phyloP scores from a whole-genome alignment of 768 basidiomycete species.

The Suillus brevipes region DNA sequence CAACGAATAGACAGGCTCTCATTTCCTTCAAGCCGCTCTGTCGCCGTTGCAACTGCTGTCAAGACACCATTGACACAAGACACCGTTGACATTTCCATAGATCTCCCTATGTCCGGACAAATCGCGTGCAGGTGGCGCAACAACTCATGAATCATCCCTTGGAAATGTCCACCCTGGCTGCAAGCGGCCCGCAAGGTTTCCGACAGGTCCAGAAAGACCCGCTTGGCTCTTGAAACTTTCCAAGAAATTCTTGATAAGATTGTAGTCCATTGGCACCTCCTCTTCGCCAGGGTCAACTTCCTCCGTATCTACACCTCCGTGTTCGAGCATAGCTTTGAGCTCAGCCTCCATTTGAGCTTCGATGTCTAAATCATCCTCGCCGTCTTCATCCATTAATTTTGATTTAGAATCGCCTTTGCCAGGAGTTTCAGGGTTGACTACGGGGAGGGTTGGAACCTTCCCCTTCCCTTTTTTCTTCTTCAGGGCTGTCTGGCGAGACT shows the following conservation, averaged over 20 bases:
- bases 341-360: slow-evolving; percentile 92
- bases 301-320: slow-evolving; percentile 32
- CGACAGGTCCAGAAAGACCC: slow-evolving; percentile 88
- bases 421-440: slow-evolving; percentile 28
- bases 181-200: slow-evolving; percentile 84
- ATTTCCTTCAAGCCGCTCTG: background rate
- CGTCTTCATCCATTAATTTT: slow-evolving; percentile 33
- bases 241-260: slow-evolving; percentile 93
- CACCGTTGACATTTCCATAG: background rate
- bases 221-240: slow-evolving; percentile 94
- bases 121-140: too few relatives aligned
- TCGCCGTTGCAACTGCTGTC: background rate
- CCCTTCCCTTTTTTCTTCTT: slow-evolving; percentile 15
- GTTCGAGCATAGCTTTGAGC: slow-evolving; percentile 61
- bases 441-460: slow-evolving; percentile 17
- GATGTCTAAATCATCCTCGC: slow-evolving; percentile 57
- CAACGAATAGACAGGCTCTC: background rate
- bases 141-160: slow-evolving; percentile 52
- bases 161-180: slow-evolving; percentile 76
- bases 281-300: slow-evolving; percentile 57
- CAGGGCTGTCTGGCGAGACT: slow-evolving; percentile 34
- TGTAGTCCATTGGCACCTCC: slow-evolving; percentile 69
- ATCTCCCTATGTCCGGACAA: background rate
- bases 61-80: background rate
- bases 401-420: slow-evolving; percentile 49